Evolutionary conservation across 306 rosid genomes (phyloP), one percentile per base, ranked within the genome.

Genomic region (Trifolium repens): DNA sequence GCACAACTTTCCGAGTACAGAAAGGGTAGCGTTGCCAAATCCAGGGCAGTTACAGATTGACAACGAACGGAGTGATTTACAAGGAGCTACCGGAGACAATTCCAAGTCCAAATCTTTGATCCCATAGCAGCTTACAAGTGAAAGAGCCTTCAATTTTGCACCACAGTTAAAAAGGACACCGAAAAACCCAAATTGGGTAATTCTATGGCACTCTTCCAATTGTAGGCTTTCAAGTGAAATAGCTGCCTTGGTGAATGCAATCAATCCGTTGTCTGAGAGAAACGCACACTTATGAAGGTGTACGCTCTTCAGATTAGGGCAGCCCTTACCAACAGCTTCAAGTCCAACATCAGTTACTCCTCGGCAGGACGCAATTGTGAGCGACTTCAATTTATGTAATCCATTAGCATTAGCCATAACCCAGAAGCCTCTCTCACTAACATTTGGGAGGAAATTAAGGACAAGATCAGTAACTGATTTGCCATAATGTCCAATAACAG

Each of bases 151-250:
- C 93, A 96, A 84, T 74, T 83, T 89, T 26, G 91, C 67, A 71
- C 92, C 81, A 79, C 89, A 84, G 87, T 87, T 92, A 30, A 89
- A 80, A 78, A 94, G 88, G 79, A 75, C 64, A 62, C 97, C 92
- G 61, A 96, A 88, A 77, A 90, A 76, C 78, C 99, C 99, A 69
- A 76, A 59, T 64, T 92, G 98, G 85, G 96, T 84, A 76, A 96
- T 85, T 83, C 97, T 83, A 89, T 92, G 98, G 88, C 99, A 96
- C 90, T 96, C 99, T 78, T 88, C 98, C 78, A 92, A 83, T 71
- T 85, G 92, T 19, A 96, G 86, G 88, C 85, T 92, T 84, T 92
- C 96, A 24, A 96, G 93, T 24, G 94, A 87, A 65, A 70, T 68
- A 37, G 97, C 91, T 73, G 89, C 85, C 75, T 88, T 89, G 71